Percentiles rank a stretch among this genome's conserved stretches.
Evolutionary conservation across 2,329 filamentous ascomycete genomes (phyloP).

Genomic region (Blastomyces parvus): DNA sequence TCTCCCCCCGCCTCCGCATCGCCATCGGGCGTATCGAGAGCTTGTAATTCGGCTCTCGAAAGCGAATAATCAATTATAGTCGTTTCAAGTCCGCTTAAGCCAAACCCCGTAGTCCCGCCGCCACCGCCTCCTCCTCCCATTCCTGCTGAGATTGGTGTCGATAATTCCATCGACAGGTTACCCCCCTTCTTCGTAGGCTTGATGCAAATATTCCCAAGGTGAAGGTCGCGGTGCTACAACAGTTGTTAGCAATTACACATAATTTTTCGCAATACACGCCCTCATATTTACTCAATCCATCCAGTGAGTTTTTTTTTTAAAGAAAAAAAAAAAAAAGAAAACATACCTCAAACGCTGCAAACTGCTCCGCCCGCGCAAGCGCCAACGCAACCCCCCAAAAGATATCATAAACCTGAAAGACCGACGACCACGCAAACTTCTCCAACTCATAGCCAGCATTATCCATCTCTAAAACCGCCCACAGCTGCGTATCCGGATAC

Average conservation of each 20-base stretch:
- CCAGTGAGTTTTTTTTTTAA: neutral
- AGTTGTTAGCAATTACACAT: neutral
- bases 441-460: slow-evolving; percentile 53
- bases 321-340: neutral
- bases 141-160: slow-evolving; percentile 24
- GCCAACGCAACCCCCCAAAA: slow-evolving; percentile 58
- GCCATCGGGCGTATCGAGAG: slow-evolving; percentile 20
- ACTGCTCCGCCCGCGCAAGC: slow-evolving; percentile 52
- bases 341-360: slow-evolving; percentile 47
- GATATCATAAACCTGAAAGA: slow-evolving; percentile 50
- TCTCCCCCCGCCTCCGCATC: slow-evolving; percentile 12
- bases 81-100: slow-evolving; percentile 48
- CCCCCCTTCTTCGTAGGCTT: slow-evolving; percentile 25
- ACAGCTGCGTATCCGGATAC: slow-evolving; percentile 49
- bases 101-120: slow-evolving; percentile 32
- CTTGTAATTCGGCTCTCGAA: slow-evolving; percentile 47
- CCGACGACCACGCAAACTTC: slow-evolving; percentile 33
- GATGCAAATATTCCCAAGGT: slow-evolving; percentile 58
- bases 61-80: slow-evolving; percentile 61
- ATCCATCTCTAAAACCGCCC: slow-evolving; percentile 58
- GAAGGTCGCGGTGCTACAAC: slow-evolving; percentile 51
- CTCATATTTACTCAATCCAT: neutral
- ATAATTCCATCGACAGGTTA: slow-evolving; percentile 26
- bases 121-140: slow-evolving; percentile 20
- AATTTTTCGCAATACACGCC: neutral